These are phyloP conservation scores for Ananas comosus DNA, from an alignment of 176 grass and related monocot genomes.

Conservation along the genomic window DNA sequence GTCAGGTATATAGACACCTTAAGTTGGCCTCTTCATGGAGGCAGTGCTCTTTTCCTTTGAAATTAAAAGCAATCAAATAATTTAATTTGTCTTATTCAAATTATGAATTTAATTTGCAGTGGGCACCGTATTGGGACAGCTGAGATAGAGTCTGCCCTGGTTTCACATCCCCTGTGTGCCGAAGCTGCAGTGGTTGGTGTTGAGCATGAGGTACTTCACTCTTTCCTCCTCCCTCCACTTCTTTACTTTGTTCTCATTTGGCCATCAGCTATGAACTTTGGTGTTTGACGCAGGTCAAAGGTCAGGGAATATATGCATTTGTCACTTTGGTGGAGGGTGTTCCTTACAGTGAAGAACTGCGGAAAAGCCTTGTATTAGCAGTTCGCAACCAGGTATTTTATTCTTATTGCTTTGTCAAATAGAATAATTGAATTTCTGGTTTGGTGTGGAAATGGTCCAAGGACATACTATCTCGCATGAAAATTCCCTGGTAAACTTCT, in stretches of 20 bases:
- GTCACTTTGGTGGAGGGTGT: slow-evolving; percentile 88
- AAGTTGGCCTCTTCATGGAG: neutral
- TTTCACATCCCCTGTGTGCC: slow-evolving; percentile 85
- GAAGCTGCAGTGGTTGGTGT: slow-evolving; percentile 93
- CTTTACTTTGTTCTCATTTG: neutral
- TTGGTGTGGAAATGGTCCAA: neutral
- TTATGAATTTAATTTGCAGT: slow-evolving; percentile 28
- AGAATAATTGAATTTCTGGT: neutral
- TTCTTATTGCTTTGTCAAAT: neutral
- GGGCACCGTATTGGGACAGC: slow-evolving; percentile 98
- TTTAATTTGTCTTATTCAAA: neutral
- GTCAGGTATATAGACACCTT: slow-evolving; percentile 49
- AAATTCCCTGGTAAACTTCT: neutral
- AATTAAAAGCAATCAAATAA: neutral
- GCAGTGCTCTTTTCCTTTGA: neutral
- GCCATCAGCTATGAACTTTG: neutral
- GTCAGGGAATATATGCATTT: slow-evolving; percentile 95
- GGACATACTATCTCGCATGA: neutral
- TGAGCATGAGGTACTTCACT: slow-evolving; percentile 70
- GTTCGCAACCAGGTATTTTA: slow-evolving; percentile 74
- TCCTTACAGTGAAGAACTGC: slow-evolving; percentile 70
- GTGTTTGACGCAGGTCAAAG: slow-evolving; percentile 69
- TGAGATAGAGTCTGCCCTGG: slow-evolving; percentile 90
- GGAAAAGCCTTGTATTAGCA: slow-evolving; percentile 61
- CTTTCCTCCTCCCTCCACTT: neutral